Percentiles rank a stretch among this genome's conserved stretches.
Conservation (phyloP, 345 rosid genomes). For the Citrus inodora region DNA sequence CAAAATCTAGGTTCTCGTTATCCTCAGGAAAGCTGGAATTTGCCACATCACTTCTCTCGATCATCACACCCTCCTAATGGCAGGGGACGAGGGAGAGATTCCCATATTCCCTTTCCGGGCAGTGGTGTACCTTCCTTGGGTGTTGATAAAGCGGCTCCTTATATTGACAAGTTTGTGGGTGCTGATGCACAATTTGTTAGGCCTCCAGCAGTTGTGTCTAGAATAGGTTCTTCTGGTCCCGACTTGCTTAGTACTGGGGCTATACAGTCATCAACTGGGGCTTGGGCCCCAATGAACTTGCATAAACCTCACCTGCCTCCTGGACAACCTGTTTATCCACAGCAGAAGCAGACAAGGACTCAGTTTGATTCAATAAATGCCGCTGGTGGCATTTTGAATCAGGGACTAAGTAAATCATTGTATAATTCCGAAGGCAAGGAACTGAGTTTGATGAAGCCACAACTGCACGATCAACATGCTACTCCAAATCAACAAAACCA, state of each 20-base stretch:
- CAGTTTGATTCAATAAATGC: conserved; percentile 47
- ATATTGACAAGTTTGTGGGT: conserved; percentile 41
- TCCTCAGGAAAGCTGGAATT: conserved; percentile 50
- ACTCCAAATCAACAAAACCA: conserved; percentile 52
- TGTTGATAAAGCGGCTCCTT: conserved; percentile 38
- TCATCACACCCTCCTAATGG: conserved; percentile 37
- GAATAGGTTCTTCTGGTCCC: conserved; percentile 41
- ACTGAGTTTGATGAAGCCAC: conserved; percentile 26
- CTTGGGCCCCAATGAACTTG: conserved; percentile 56
- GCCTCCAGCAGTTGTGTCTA: conserved; percentile 33
- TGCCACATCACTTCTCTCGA: conserved; percentile 35
- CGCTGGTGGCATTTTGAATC: conserved; percentile 36
- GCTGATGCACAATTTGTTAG: conserved; percentile 37
- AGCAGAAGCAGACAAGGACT: conserved; percentile 35
- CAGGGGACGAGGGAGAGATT: conserved; percentile 46
- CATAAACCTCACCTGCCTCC: conserved; percentile 53
- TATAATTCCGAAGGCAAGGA: conserved; percentile 43
- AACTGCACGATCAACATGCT: conserved; percentile 38
- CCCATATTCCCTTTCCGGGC: conserved; percentile 41
- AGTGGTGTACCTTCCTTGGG: conserved; percentile 38
- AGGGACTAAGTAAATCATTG: conserved; percentile 40
- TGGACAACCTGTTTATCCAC: conserved; percentile 39
- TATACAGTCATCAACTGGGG: conserved; percentile 31
- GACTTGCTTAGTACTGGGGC: conserved; percentile 36
- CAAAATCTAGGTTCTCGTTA: conserved; percentile 28